A percentile compares a stretch with the other conserved stretches of the same genome.
phyloP scores from a whole-genome alignment of 352 stramenopile species.

The Halophytophthora polymorphica region DNA sequence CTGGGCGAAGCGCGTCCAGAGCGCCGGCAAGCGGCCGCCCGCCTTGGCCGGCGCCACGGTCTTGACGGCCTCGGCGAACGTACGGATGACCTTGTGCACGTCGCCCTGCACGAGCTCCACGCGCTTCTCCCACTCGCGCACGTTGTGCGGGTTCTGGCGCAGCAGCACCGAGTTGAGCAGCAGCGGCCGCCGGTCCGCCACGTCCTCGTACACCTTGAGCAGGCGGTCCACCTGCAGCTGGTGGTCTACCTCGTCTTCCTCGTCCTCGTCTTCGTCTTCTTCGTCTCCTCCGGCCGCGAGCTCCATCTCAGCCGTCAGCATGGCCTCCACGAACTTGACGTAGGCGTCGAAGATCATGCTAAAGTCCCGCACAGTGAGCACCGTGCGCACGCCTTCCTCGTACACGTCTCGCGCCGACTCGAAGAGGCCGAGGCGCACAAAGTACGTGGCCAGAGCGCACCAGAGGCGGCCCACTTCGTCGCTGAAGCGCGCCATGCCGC shows the following conservation, averaged over 20 bases:
- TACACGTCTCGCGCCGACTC: conserved; percentile 96
- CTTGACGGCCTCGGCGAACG: conserved; percentile 91
- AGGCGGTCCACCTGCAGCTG: conserved; percentile 74
- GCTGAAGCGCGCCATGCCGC: conserved; percentile 89
- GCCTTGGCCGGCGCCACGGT: conserved; percentile 86
- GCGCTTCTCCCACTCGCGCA: conserved; percentile 97
- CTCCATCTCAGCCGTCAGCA: conserved; percentile 96
- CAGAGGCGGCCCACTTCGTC: conserved; percentile 98
- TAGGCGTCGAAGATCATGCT: conserved; percentile 99
- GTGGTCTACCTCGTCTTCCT: conserved; percentile 51
- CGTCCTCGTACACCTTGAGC: conserved; percentile 88
- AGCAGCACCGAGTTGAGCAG: conserved; percentile 95
- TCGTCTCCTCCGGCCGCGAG: conserved; percentile 34
- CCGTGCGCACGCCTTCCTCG: conserved; percentile 83
- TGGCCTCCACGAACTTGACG: conserved; percentile 97
- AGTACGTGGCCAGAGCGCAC: conserved; percentile 97
- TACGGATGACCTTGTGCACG: conserved; percentile 66
- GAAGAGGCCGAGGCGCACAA: conserved; percentile 96
- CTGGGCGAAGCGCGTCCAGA: conserved; percentile 94
- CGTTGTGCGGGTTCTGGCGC: conserved; percentile 98
- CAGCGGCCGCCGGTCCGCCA: conserved; percentile 94
- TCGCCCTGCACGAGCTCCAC: conserved; percentile 79
- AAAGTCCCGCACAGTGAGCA: conserved; percentile 94
- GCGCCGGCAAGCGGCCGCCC: conserved; percentile 81
- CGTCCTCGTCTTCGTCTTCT: conserved; percentile 69